Percentiles rank a stretch among this genome's conserved stretches.
Conservation (phyloP, 1,284 basidiomycete species). For the Pulveroboletus sp. region DNA sequence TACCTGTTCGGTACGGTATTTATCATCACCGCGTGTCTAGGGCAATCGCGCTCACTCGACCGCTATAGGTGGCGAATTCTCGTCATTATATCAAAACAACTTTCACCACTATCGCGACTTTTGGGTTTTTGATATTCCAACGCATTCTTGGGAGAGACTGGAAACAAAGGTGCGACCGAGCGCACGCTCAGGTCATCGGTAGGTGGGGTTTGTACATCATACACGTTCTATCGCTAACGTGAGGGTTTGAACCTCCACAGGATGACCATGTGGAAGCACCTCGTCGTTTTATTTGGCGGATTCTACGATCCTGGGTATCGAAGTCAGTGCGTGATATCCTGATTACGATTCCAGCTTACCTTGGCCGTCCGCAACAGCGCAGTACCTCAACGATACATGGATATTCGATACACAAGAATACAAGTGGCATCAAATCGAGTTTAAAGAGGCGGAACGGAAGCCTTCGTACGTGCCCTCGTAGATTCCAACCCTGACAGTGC, state of each 20-base stretch:
- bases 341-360: neutral
- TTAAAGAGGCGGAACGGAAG: constrained; percentile 61
- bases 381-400: constrained; percentile 88
- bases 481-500: neutral
- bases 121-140: constrained; percentile 74
- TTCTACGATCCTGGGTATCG: constrained; percentile 81
- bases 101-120: constrained; percentile 93
- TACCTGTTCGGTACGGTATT: constrained; percentile 67
- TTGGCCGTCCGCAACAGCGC: constrained; percentile 43
- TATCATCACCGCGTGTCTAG: neutral
- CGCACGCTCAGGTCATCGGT: constrained; percentile 84
- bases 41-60: neutral
- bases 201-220: neutral
- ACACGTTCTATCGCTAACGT: neutral
- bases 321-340: constrained; percentile 42
- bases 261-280: constrained; percentile 91
- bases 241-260: constrained; percentile 34
- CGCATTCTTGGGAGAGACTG: constrained; percentile 85
- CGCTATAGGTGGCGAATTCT: constrained; percentile 74
- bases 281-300: constrained; percentile 82
- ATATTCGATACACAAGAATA: constrained; percentile 86
- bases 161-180: constrained; percentile 81
- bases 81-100: constrained; percentile 79
- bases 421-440: constrained; percentile 81
- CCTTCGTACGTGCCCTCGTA: constrained; percentile 55